Evolutionary conservation across 2,329 filamentous ascomycete species (phyloP).

Genomic region (Pseudogymnoascus sp.): DNA sequence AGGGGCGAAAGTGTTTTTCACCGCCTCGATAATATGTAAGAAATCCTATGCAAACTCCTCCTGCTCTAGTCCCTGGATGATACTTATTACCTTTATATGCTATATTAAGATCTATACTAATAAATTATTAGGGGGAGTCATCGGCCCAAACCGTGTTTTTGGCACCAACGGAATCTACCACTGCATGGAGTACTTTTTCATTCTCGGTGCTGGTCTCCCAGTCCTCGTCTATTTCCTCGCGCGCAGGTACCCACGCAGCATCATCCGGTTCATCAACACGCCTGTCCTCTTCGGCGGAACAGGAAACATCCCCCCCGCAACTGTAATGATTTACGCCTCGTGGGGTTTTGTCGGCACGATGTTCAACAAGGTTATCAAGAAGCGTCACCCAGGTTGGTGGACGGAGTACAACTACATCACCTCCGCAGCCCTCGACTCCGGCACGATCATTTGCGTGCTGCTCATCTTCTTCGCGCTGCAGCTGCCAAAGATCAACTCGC

Average conservation of each 20-base stretch:
- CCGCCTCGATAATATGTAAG: conserved; percentile 27
- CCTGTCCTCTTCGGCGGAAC: conserved; percentile 63
- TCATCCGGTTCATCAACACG: conserved; percentile 59
- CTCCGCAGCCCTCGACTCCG: conserved; percentile 63
- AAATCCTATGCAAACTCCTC: too few relatives aligned
- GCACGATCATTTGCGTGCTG: conserved; percentile 58
- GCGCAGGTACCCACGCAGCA: conserved; percentile 52
- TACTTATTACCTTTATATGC: too few relatives aligned
- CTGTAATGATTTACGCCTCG: conserved; percentile 61
- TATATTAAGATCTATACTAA: too few relatives aligned
- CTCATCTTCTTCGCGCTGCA: conserved; percentile 64
- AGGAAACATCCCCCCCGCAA: conserved; percentile 59
- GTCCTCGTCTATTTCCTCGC: conserved; percentile 50
- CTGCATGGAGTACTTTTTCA: conserved; percentile 62
- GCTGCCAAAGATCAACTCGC: conserved; percentile 47
- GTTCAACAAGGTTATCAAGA: conserved; percentile 63
- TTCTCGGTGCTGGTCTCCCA: conserved; percentile 57
- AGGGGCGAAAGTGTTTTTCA: conserved; percentile 51
- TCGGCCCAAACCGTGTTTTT: conserved; percentile 65
- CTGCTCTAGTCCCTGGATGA: too few relatives aligned
- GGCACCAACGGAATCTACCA: conserved; percentile 55
- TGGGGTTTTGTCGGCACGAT: conserved; percentile 62
- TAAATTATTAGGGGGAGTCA: conserved; percentile 45
- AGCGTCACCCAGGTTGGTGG: conserved; percentile 66
- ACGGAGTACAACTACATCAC: conserved; percentile 71